A percentile compares a stretch with the other conserved stretches of the same genome.
Evolutionary conservation across 176 grass and related monocot genomes (phyloP).

Genomic region (Carex scoparia): DNA sequence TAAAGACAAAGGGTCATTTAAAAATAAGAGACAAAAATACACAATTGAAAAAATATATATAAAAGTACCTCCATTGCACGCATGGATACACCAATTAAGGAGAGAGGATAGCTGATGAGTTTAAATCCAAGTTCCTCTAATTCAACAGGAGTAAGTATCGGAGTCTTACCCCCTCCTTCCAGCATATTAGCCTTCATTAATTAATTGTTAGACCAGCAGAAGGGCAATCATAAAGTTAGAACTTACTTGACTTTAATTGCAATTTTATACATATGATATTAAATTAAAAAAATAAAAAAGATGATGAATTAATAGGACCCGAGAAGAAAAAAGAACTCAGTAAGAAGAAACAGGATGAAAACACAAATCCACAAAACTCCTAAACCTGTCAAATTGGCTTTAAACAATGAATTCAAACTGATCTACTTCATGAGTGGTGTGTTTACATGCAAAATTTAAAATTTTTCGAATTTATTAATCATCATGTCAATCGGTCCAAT

Average conservation of each 20-base stretch:
- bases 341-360: background rate
- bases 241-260: background rate
- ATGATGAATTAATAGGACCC: background rate
- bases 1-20: background rate
- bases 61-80: conserved; percentile 93
- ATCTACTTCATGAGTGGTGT: too few relatives aligned
- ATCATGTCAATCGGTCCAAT: too few relatives aligned
- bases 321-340: background rate
- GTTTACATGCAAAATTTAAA: too few relatives aligned
- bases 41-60: background rate
- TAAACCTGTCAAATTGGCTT: too few relatives aligned
- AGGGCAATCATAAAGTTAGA: background rate
- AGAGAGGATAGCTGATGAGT: conserved; percentile 75
- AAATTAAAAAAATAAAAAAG: background rate
- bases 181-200: conserved; percentile 85
- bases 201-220: background rate
- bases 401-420: too few relatives aligned
- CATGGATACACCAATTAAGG: conserved; percentile 87
- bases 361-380: background rate
- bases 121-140: conserved; percentile 88
- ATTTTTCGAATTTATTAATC: too few relatives aligned
- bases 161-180: conserved; percentile 96
- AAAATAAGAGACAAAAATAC: background rate
- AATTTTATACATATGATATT: background rate
- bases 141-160: conserved; percentile 80